Evolutionary conservation across 164 flowering plant genomes (phyloP).

Genomic region (Tinospora cordifolia): DNA sequence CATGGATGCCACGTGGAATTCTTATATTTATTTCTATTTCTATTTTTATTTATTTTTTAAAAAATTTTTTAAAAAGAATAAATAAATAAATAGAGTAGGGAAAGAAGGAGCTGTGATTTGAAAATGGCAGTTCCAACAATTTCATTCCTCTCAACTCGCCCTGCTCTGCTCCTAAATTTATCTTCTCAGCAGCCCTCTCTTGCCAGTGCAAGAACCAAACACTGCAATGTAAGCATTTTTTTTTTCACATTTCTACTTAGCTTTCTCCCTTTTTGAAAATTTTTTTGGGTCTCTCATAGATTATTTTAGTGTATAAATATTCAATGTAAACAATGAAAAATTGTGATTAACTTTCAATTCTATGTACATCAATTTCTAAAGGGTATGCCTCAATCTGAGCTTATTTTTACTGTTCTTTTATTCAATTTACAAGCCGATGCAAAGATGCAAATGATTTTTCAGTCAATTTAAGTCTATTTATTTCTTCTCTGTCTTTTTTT

Average conservation of each 20-base stretch:
- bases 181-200: conserved; percentile 10
- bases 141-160: conserved; percentile 20
- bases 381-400: neutral
- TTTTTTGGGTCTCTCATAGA: neutral
- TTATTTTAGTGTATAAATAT: neutral
- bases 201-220: conserved; percentile 6
- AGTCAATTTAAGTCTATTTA: too few relatives aligned
- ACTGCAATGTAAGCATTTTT: conserved; percentile 15
- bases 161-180: conserved; percentile 13
- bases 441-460: too few relatives aligned
- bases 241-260: neutral
- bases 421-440: too few relatives aligned
- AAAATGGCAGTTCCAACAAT: conserved; percentile 17
- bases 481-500: neutral
- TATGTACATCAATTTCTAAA: neutral
- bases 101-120: neutral
- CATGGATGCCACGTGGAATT: conserved; percentile 7
- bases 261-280: neutral
- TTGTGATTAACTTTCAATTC: neutral
- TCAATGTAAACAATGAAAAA: neutral
- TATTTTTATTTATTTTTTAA: too few relatives aligned
- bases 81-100: neutral
- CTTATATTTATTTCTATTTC: neutral
- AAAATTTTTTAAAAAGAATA: too few relatives aligned
- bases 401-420: neutral